Conservation (phyloP, 495 filamentous ascomycete species). For the Xylaria bambusicola region DNA sequence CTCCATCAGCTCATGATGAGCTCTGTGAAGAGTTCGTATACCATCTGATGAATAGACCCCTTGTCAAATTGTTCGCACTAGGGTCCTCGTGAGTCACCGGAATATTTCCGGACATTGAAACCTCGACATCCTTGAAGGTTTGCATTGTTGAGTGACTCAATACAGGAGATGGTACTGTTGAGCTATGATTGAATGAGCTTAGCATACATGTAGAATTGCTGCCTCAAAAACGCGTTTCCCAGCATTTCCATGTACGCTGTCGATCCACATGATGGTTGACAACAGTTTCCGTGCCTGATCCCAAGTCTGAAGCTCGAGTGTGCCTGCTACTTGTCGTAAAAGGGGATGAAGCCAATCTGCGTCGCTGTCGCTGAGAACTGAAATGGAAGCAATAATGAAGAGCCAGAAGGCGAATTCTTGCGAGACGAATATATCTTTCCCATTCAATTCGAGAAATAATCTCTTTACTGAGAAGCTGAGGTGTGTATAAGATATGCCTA, state of each 20-base stretch:
- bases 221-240: slow-evolving; percentile 22
- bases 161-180: too few relatives aligned
- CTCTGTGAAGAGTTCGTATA: too few relatives aligned
- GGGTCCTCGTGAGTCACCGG: too few relatives aligned
- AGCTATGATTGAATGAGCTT: too few relatives aligned
- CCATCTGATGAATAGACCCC: too few relatives aligned
- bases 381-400: neutral
- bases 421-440: neutral
- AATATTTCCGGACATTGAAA: too few relatives aligned
- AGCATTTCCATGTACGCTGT: slow-evolving; percentile 32
- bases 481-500: slow-evolving; percentile 29
- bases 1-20: too few relatives aligned
- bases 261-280: slow-evolving; percentile 35
- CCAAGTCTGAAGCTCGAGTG: neutral
- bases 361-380: neutral
- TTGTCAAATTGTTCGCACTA: too few relatives aligned
- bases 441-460: neutral
- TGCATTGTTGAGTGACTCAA: too few relatives aligned
- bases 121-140: too few relatives aligned
- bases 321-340: neutral
- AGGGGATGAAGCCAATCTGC: neutral
- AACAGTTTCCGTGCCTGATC: slow-evolving; percentile 13
- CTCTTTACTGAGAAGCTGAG: slow-evolving; percentile 16
- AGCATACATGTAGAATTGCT: neutral
- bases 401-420: neutral